Evolutionary conservation across 108 stramenopile genomes (phyloP).

Genomic region (Ochromonas danica): DNA sequence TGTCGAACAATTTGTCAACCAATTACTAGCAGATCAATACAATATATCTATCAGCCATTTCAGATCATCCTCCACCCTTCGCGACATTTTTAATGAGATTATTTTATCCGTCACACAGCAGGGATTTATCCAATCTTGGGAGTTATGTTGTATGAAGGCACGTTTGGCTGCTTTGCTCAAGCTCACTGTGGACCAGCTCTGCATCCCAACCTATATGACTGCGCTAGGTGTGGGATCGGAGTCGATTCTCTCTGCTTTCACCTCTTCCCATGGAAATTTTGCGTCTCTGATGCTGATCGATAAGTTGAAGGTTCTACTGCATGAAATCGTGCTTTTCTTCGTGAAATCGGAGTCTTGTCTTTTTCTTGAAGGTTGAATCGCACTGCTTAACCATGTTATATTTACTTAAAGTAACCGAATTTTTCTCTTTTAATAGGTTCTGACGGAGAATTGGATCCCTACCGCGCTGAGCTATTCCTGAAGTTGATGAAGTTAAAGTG

Average conservation of each 20-base stretch:
- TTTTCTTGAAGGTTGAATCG: not conserved
- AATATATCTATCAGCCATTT: too few relatives aligned
- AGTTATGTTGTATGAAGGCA: not conserved
- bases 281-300: not conserved
- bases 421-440: too few relatives aligned
- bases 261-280: not conserved
- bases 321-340: not conserved
- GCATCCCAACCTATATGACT: not conserved
- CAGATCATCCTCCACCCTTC: too few relatives aligned
- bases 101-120: too few relatives aligned
- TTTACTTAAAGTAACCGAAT: not conserved
- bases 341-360: not conserved
- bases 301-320: not conserved
- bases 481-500: not conserved
- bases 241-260: not conserved
- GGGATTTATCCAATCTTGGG: not conserved
- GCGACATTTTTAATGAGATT: too few relatives aligned
- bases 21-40: too few relatives aligned
- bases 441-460: not conserved
- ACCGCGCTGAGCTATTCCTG: not conserved
- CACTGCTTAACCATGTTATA: not conserved
- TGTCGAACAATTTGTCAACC: too few relatives aligned
- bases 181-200: not conserved
- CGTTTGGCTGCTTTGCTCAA: not conserved
- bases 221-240: not conserved